phyloP scores from a whole-genome alignment of 805 yeast genomes.

The Starmerella stigmatis region DNA sequence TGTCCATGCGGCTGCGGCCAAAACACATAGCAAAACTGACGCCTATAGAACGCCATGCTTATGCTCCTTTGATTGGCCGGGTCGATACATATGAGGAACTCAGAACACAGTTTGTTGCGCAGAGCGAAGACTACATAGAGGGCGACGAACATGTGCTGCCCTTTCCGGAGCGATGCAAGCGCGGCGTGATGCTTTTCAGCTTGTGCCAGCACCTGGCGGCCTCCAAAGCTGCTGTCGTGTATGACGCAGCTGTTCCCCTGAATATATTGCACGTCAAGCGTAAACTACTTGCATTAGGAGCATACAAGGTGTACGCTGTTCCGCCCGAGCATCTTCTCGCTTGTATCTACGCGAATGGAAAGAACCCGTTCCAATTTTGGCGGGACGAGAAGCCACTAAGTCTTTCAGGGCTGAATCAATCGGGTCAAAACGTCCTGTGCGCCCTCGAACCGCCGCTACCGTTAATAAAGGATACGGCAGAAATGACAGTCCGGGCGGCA shows the following conservation, averaged over 20 bases:
- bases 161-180: conserved; percentile 20
- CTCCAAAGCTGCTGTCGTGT: conserved; percentile 9
- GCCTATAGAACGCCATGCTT: conserved; percentile 13
- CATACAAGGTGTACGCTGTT: conserved; percentile 8
- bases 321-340: conserved; percentile 15
- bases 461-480: conserved; percentile 5
- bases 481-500: conserved; percentile 12
- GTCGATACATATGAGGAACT: neutral
- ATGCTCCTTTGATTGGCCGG: conserved; percentile 11
- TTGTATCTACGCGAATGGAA: conserved; percentile 8
- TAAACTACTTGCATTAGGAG: conserved; percentile 14
- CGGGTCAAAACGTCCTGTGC: conserved; percentile 7
- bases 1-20: conserved; percentile 14
- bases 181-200: conserved; percentile 19
- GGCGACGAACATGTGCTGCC: conserved; percentile 23
- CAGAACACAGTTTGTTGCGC: conserved; percentile 10
- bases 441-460: conserved; percentile 15
- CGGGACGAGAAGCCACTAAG: conserved; percentile 7
- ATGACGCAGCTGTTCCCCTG: conserved; percentile 3
- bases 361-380: conserved; percentile 17
- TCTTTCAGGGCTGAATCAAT: neutral
- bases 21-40: conserved; percentile 14
- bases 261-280: conserved; percentile 7
- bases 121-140: conserved; percentile 12
- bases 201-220: conserved; percentile 9